Conservation (phyloP, 2,329 filamentous ascomycete species). For the Monosporascus sp. region DNA sequence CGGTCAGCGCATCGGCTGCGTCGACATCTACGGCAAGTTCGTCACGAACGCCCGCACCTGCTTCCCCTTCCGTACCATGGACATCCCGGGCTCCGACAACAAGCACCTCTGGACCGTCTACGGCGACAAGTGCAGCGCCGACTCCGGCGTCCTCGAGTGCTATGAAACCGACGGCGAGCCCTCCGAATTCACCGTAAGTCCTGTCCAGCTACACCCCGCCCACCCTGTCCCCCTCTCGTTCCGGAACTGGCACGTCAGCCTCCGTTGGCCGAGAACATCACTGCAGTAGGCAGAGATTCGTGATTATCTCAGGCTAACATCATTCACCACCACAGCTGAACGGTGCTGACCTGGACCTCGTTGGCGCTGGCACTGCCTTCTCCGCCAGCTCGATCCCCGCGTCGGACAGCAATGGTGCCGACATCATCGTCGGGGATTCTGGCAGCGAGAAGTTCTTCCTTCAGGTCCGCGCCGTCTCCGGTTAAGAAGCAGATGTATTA, state of each 20-base stretch:
- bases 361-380: slow-evolving; percentile 4
- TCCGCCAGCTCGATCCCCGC: slow-evolving; percentile 2
- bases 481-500: not conserved
- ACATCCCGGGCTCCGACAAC: slow-evolving; percentile 2
- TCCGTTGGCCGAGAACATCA: not conserved
- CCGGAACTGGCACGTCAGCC: not conserved
- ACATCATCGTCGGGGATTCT: slow-evolving; percentile 3
- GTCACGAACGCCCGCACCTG: not conserved
- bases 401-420: not conserved
- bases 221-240: too few species aligned
- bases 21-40: slow-evolving; percentile 5
- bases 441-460: slow-evolving; percentile 5
- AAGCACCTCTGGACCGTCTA: not conserved
- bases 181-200: slow-evolving; percentile 2
- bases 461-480: slow-evolving; percentile 1
- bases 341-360: slow-evolving; percentile 3
- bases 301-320: not conserved
- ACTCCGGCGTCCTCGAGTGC: slow-evolving; percentile 1
- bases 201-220: too few species aligned
- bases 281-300: not conserved
- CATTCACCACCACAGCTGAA: not conserved
- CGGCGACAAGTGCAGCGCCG: slow-evolving; percentile 3
- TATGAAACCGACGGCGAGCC: slow-evolving; percentile 1
- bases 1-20: slow-evolving; percentile 5
- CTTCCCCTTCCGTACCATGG: slow-evolving; percentile 2